Evolutionary conservation across 1,284 basidiomycete genomes (phyloP).

Genomic region (Apiotrichum gamsii): DNA sequence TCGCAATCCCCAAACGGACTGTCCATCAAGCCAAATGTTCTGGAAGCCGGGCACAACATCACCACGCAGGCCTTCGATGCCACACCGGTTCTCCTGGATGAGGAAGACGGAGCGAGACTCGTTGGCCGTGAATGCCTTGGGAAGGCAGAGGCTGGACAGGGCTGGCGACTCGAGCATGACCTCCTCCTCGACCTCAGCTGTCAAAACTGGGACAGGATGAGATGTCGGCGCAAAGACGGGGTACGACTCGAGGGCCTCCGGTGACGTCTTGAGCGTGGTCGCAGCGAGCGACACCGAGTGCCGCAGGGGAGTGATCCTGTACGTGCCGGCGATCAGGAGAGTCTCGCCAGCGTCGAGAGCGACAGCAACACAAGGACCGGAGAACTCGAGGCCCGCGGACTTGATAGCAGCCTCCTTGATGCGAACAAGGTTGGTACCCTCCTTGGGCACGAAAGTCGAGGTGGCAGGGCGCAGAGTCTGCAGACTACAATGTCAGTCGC

Average conservation of each 20-base stretch:
- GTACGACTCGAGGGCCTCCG: slow-evolving; percentile 46
- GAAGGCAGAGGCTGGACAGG: slow-evolving; percentile 14
- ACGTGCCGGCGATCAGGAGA: slow-evolving; percentile 36
- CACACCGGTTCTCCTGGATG: slow-evolving; percentile 34
- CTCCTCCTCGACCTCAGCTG: slow-evolving; percentile 16
- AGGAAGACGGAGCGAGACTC: slow-evolving; percentile 27
- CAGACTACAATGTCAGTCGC: slow-evolving; percentile 3
- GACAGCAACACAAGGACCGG: slow-evolving; percentile 30
- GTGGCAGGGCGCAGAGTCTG: slow-evolving; percentile 5
- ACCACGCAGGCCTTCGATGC: slow-evolving; percentile 35
- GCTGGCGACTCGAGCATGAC: slow-evolving; percentile 7
- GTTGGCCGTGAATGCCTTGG: slow-evolving; percentile 15
- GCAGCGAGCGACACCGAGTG: slow-evolving; percentile 30
- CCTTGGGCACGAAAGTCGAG: slow-evolving; percentile 20
- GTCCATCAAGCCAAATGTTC: slow-evolving; percentile 37
- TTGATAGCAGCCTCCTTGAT: slow-evolving; percentile 13
- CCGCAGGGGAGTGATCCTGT: slow-evolving; percentile 34
- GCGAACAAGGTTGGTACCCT: slow-evolving; percentile 24
- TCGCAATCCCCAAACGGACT: slow-evolving; percentile 49
- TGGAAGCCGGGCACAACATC: slow-evolving; percentile 43
- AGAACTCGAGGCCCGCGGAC: slow-evolving; percentile 14
- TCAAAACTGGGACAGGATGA: slow-evolving; percentile 52
- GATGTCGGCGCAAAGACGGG: slow-evolving; percentile 52
- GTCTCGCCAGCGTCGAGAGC: slow-evolving; percentile 28
- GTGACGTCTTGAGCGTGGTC: slow-evolving; percentile 48